Conservation (phyloP, 495 filamentous ascomycete genomes). For the Neurospora sp. region DNA sequence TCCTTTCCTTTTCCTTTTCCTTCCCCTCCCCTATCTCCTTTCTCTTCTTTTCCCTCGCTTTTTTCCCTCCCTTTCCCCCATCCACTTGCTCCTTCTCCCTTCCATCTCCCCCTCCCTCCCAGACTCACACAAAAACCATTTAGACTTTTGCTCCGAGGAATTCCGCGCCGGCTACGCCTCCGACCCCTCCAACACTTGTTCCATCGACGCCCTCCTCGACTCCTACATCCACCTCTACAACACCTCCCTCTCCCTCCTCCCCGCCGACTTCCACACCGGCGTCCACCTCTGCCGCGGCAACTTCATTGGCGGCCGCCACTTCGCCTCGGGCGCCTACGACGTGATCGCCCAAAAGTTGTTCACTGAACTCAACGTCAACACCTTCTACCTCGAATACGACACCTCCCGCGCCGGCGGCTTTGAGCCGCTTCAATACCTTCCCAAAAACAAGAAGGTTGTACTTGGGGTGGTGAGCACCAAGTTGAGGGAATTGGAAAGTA, state of each 20-base stretch:
- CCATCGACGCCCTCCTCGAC: conserved; percentile 54
- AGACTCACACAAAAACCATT: too few species aligned
- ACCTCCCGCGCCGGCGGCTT: conserved; percentile 66
- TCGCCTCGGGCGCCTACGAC: conserved; percentile 74
- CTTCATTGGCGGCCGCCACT: conserved; percentile 67
- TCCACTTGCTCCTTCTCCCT: neutral
- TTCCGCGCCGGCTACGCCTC: conserved; percentile 59
- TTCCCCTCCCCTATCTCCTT: neutral
- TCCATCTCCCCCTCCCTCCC: neutral
- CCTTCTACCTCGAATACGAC: conserved; percentile 81
- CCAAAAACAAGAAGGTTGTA: conserved; percentile 65
- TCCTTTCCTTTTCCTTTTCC: neutral
- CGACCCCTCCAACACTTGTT: conserved; percentile 45
- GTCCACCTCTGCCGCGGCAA: conserved; percentile 77
- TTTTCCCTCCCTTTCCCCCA: neutral
- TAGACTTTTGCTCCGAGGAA: conserved; percentile 30
- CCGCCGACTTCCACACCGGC: conserved; percentile 62
- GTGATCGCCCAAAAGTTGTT: conserved; percentile 72
- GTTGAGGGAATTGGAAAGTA: conserved; percentile 60
- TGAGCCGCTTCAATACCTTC: conserved; percentile 63
- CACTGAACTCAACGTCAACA: conserved; percentile 61
- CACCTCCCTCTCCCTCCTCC: conserved; percentile 51
- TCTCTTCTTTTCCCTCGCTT: neutral
- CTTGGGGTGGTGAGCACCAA: conserved; percentile 65
- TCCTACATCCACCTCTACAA: conserved; percentile 73